Evolutionary conservation across 1,284 basidiomycete genomes (phyloP).

Genomic region (Leucoagaricus sp.): DNA sequence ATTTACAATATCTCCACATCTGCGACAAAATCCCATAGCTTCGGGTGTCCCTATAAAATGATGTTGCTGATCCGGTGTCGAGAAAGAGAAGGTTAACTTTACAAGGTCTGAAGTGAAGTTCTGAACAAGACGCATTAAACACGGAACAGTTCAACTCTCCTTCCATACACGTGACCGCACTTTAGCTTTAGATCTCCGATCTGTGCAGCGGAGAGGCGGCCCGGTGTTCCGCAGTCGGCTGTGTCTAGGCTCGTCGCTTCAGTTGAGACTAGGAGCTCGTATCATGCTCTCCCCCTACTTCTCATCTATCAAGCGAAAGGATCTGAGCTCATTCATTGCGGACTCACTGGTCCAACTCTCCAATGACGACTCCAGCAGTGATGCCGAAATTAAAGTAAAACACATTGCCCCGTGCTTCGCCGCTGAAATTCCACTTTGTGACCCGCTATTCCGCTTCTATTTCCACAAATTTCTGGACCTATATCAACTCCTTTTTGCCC

Average conservation of each 20-base stretch:
- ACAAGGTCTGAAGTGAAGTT: neutral
- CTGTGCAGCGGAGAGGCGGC: neutral
- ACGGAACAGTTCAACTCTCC: slow-evolving; percentile 1
- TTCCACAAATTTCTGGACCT: slow-evolving; percentile 22
- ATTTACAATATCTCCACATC: slow-evolving; percentile 77
- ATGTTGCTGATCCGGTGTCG: neutral
- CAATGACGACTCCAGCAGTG: no score
- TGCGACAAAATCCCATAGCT: slow-evolving; percentile 77
- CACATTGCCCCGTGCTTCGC: no score
- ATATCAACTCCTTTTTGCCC: slow-evolving; percentile 22
- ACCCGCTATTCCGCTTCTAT: slow-evolving; percentile 29
- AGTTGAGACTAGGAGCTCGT: neutral
- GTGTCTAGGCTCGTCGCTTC: no score
- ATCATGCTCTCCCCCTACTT: slow-evolving; percentile 9
- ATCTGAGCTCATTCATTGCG: no score
- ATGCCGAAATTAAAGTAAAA: no score
- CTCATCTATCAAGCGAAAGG: neutral
- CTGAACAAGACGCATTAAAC: neutral
- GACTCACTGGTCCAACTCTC: no score
- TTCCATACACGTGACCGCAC: slow-evolving; percentile 8
- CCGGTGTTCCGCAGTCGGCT: neutral
- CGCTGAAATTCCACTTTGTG: neutral
- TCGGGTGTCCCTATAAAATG: neutral
- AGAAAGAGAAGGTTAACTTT: neutral
- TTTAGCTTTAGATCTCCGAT: neutral